A percentile compares a stretch with the other conserved stretches of the same genome.
Evolutionary conservation across 495 filamentous ascomycete genomes (phyloP).

Genomic region (Penicillium verhagenii): DNA sequence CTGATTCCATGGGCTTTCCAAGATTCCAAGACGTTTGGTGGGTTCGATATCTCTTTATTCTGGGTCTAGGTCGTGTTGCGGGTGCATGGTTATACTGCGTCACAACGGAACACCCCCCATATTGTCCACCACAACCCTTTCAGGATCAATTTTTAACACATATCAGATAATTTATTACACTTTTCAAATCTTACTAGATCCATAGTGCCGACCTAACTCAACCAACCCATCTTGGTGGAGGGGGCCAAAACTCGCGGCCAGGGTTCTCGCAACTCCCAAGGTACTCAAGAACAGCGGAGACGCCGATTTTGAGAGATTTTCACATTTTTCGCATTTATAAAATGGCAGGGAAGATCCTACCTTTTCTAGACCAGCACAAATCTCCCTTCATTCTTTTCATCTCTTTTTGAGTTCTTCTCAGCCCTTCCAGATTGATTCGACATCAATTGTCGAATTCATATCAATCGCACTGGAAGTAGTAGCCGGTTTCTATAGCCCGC

Average conservation of each 20-base stretch:
- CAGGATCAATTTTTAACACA: not conserved
- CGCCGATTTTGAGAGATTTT: constrained; percentile 4
- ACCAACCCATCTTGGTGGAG: constrained; percentile 7
- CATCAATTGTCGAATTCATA: not conserved
- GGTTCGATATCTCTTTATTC: not conserved
- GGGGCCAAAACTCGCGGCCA: constrained; percentile 13
- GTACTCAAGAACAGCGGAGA: constrained; percentile 21
- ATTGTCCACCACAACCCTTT: not conserved
- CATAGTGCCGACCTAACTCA: not conserved
- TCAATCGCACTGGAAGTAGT: not conserved
- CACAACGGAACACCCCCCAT: not conserved
- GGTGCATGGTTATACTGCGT: not conserved
- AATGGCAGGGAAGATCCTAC: constrained; percentile 10
- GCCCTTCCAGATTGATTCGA: not conserved
- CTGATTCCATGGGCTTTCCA: not conserved
- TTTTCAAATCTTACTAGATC: not conserved
- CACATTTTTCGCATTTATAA: constrained; percentile 17
- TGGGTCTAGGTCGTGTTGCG: not conserved
- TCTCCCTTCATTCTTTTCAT: not conserved
- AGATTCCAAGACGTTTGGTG: not conserved
- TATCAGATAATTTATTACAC: not conserved
- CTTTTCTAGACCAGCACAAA: not conserved
- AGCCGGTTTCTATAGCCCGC: not conserved
- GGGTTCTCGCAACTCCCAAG: constrained; percentile 18
- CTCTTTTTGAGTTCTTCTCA: not conserved